A percentile compares a stretch with the other conserved stretches of the same genome.
These are phyloP conservation scores for Hirsutella thompsonii DNA, from an alignment of 2,329 filamentous ascomycete species.

Conservation along the genomic window DNA sequence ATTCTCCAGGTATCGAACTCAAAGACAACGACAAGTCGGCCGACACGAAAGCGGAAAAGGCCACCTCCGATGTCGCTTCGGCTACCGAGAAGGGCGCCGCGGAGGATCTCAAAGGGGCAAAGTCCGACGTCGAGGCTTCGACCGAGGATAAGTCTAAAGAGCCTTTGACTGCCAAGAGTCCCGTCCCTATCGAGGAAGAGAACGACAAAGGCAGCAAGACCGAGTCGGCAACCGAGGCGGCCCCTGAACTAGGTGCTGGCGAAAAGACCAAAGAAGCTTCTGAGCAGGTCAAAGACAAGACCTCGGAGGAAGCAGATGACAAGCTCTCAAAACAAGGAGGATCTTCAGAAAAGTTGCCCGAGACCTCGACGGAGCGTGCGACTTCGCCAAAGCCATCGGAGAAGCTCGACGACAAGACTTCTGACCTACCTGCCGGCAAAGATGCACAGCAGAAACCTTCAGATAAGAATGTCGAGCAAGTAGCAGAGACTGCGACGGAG, in stretches of 20 bases:
- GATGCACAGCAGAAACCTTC: neutral
- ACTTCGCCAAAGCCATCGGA: constrained; percentile 2
- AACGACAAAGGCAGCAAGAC: constrained; percentile 1
- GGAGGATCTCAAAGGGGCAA: neutral
- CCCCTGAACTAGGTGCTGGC: constrained; percentile 1
- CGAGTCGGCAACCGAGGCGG: constrained; percentile 2
- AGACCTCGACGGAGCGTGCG: neutral
- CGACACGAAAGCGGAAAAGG: neutral
- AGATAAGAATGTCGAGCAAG: neutral
- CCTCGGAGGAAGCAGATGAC: constrained; percentile 1
- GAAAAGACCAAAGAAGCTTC: neutral
- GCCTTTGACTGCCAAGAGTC: neutral
- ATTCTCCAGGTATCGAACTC: neutral
- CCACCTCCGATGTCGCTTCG: neutral
- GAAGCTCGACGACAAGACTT: neutral
- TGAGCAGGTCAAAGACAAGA: constrained; percentile 1
- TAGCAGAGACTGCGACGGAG: neutral
- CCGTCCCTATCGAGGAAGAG: constrained; percentile 2
- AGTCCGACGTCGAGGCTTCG: constrained; percentile 2
- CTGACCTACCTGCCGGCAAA: neutral
- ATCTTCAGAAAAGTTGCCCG: no score
- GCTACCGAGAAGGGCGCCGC: neutral
- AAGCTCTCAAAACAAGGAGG: neutral
- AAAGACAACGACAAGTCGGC: constrained; percentile 1
- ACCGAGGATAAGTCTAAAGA: constrained; percentile 2